Evolutionary conservation across 2,329 filamentous ascomycete genomes (phyloP), one percentile per base, ranked within the genome.

Genomic region (Cadophora sp.): DNA sequence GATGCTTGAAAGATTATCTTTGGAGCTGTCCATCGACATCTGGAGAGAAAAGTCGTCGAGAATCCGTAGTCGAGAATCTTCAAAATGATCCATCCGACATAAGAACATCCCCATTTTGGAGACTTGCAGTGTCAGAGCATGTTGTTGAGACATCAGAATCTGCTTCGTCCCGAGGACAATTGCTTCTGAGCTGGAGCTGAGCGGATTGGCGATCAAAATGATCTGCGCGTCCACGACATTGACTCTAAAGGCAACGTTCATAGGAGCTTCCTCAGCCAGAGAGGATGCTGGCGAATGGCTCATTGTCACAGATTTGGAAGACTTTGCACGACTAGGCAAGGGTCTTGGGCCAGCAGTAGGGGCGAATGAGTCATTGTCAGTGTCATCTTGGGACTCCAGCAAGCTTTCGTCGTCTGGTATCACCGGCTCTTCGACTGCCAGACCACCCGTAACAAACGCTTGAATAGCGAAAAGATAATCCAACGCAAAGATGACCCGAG

Each of bases 91-190:
- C 96, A 99, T 99, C 14, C 96, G 92, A 77, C 97, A 99, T 37
- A 99, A 81, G 79, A 97, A 99, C 96, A 99, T 99, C 74, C 96
- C 96, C 64, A 98, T 88, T 76, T 98, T 91, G 8, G 93, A 94
- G 2, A 99, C 89, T 77, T 99, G 95, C 77, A 99, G 86, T 0
- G 96, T 97, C 73, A 97, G 86, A 9, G 95, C 93, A 81, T 98
- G 93, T 79, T 99, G 97, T 75, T 97, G 92, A 1, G 95, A 97
- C 12, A 98, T 85, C 1, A 98, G 85, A 14, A 98, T 89, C 78
- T 99, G 94, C 78, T 97, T 97, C 1, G 94, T 97, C 60, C 94
- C 93, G 27, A 99, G 84, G 0, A 99, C 97, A 74, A 99, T 97
- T 2, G 96, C 96, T 78, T 99, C 97, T 0, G 96, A 98, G 77